These are phyloP conservation scores for Carallia pectinifolia DNA, from an alignment of 345 rosid species.

Conservation along the genomic window DNA sequence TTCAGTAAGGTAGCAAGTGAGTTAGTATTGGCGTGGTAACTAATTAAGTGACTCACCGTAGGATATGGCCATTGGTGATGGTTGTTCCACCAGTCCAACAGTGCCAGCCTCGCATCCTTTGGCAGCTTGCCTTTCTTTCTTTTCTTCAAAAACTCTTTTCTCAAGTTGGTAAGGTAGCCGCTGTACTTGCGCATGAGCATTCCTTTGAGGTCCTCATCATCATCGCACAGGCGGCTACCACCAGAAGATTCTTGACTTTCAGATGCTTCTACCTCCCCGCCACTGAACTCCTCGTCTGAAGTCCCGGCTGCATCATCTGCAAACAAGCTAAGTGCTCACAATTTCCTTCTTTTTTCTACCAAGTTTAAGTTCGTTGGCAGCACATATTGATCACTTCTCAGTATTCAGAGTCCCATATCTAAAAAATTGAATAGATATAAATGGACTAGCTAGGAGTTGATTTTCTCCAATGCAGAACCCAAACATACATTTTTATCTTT, in stretches of 20 bases:
- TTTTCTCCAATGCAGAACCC: too few relatives aligned
- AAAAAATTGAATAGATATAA: too few relatives aligned
- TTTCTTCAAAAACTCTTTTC: slow-evolving; percentile 61
- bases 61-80: slow-evolving; percentile 75
- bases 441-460: too few relatives aligned
- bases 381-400: too few relatives aligned
- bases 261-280: slow-evolving; percentile 38
- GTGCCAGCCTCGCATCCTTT: slow-evolving; percentile 45
- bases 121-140: slow-evolving; percentile 65
- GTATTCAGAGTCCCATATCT: too few relatives aligned
- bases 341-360: too few relatives aligned
- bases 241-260: slow-evolving; percentile 30
- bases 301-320: slow-evolving; percentile 46
- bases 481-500: too few relatives aligned
- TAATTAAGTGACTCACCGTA: slow-evolving; percentile 35
- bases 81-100: slow-evolving; percentile 62
- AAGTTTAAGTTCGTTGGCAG: too few relatives aligned
- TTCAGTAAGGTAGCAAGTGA: background rate
- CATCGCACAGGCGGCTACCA: background rate
- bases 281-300: slow-evolving; percentile 49
- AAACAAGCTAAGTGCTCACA: background rate
- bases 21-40: background rate
- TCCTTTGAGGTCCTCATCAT: slow-evolving; percentile 39
- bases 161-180: slow-evolving; percentile 50
- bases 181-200: slow-evolving; percentile 58